A percentile compares a stretch with the other conserved stretches of the same genome.
Conservation (phyloP, 2,329 filamentous ascomycete species). For the Trichophyton simii region DNA sequence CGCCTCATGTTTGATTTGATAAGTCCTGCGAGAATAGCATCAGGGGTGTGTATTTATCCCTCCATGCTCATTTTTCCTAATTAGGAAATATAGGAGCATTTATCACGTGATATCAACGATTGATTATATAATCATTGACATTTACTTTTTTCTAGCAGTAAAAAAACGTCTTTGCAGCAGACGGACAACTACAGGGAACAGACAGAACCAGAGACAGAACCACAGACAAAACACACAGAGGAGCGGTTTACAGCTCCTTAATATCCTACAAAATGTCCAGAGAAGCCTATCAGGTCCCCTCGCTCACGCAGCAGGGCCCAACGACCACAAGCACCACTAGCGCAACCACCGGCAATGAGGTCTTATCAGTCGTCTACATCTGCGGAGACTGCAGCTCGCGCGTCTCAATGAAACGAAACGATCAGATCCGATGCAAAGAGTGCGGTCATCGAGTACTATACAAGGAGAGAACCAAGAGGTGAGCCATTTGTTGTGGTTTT, state of each 20-base stretch:
- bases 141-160: too few relatives aligned
- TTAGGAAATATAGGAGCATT: too few relatives aligned
- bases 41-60: too few relatives aligned
- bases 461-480: constrained; percentile 97
- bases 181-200: not conserved
- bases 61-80: too few relatives aligned
- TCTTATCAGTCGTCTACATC: constrained; percentile 53
- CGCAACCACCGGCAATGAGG: constrained; percentile 28
- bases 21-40: too few relatives aligned
- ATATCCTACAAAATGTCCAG: constrained; percentile 45
- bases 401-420: constrained; percentile 61
- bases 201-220: not conserved
- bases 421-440: constrained; percentile 76
- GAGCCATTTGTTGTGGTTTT: constrained; percentile 26
- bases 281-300: constrained; percentile 66
- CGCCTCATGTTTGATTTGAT: too few relatives aligned
- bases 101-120: too few relatives aligned
- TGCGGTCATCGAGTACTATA: constrained; percentile 93
- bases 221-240: not conserved
- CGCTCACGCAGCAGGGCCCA: constrained; percentile 33
- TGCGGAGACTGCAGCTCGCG: constrained; percentile 78
- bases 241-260: not conserved
- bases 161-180: not conserved
- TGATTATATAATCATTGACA: too few relatives aligned
- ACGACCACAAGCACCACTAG: constrained; percentile 32